phyloP scores from a whole-genome alignment of 192 early-diverging fungal genomes.

The Chytriomyces sp. region DNA sequence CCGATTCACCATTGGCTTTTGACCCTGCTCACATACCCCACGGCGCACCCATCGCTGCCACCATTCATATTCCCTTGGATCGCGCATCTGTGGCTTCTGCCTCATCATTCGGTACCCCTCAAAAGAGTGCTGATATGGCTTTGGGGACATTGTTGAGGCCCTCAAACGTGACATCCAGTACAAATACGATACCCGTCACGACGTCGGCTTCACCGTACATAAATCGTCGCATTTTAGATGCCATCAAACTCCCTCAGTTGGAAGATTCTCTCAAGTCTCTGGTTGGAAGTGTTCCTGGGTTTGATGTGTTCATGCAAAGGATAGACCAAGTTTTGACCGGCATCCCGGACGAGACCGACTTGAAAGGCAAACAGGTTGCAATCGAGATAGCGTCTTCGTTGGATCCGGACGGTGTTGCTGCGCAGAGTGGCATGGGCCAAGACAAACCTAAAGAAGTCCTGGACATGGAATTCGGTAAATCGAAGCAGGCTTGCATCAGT shows the following conservation, averaged over 20 bases:
- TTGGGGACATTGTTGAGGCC: neutral
- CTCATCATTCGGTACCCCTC: neutral
- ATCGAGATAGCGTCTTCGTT: neutral
- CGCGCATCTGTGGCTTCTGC: neutral
- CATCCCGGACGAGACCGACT: neutral
- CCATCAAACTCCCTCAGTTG: neutral
- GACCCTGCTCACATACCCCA: neutral
- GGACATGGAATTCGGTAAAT: too few species aligned
- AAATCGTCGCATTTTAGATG: neutral
- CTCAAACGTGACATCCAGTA: neutral
- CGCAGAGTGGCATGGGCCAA: too few species aligned
- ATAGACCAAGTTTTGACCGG: slow-evolving; percentile 6
- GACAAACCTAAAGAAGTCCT: too few species aligned
- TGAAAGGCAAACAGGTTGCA: neutral
- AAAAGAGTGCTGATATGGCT: neutral
- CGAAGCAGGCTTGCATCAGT: too few species aligned
- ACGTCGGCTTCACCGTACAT: neutral
- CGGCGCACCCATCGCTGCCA: neutral
- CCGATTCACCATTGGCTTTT: too few species aligned
- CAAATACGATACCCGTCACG: neutral
- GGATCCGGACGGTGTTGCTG: neutral
- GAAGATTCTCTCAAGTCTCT: neutral
- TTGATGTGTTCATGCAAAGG: slow-evolving; percentile 6
- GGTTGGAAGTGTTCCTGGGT: neutral
- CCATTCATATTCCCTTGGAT: neutral